Evolutionary conservation across 768 basidiomycete species (phyloP), one percentile per base, ranked within the genome.

Genomic region (Trametes coccinea): DNA sequence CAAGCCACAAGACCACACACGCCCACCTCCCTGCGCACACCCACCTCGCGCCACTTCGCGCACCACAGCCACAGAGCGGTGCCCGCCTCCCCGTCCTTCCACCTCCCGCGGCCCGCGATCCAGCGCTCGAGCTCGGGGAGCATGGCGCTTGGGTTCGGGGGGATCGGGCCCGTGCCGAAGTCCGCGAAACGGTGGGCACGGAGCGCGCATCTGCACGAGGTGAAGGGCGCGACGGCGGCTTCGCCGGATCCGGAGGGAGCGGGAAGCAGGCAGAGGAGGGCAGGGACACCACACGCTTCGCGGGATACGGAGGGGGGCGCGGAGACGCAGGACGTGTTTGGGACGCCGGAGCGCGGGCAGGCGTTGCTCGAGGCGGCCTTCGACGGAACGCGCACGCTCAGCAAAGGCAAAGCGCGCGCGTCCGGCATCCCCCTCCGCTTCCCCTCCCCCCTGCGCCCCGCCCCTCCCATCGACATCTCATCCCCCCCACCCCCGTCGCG

Each of bases 161-260:
- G 72, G 60, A 40, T 71, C 34, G 75, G 74, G 14, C 71, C 72
- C 44, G 75, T 74, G 5, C 79, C 79, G 53, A 80, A 81, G 56
- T 78, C 78, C 0, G 80, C 82, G 16, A 82, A 80, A 62, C 79
- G 79, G 40, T 86, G 85, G 81, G 88, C 87, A 22, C 76, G 85
- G 40, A 86, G 78, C 0, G 84, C 89, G 3, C 89, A 90, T 75
- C 65, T 90, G 48, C 89, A 90, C 63, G 85, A 88, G 67, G 82
- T 89, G n/a, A 69, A 69, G 63, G 58, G 53, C 51, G 47, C 45
- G 50, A 53, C 40, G 4, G 44, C 54, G 41, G 48, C 50, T 29
- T 48, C 46, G 27, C 57, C 53, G 29, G 31, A 30, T 39, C 33
- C 11, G 6, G 29, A 40, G 44, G 52, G 22, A 41, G 49, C 14